Evolutionary conservation across 192 early-diverging fungal species (phyloP), one percentile per base, ranked within the genome.

Genomic region (Coemansia sp.): DNA sequence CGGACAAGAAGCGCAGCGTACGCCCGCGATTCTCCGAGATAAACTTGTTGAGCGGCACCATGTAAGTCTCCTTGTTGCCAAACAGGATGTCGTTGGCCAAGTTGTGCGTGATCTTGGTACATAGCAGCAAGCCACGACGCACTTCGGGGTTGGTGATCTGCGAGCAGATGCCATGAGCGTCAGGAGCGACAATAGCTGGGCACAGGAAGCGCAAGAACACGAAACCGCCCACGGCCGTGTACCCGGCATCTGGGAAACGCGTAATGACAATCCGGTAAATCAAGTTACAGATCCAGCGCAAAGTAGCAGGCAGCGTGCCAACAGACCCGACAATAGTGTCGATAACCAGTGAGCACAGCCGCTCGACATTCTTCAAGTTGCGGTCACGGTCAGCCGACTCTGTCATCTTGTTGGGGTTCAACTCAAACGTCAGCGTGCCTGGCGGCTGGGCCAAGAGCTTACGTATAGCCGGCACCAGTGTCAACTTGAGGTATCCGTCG

Each of bases 101-200:
- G 67, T 97, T 97, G 61, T 97, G 95, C 56, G 98, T 95, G 13
- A 97, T 92, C 73, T 98, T 99, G 20, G 95, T 96, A 40, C 90
- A 90, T 34, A 97, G 79, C 42, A 99, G 73, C 45, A 95, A 77
- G 39, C 96, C 95, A 60, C 96, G 89, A 20, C 91, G 86, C 43
- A 96, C 80, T 34, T 94, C 90, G 39, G 89, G 86, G 46, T 80
- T 73, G 33, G 85, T 79, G 28, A 89, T 85, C 33, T 86, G 80
- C 13, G 80, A 69, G 57, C 94, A 77, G 33, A 97, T 79, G 3
- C 89, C 91, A 67, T 92, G 91, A 10, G 83, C 74, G 70, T 96
- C 94, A 13, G 96, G 96, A 5, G 94, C 87, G 5, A 95, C 94
- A 71, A 99, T 97, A 8, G 92, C 93, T 3, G 95, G 96, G 67